Base-by-base conservation (phyloP, 768 basidiomycete species). In the Kwoniella botswanensis region DNA sequence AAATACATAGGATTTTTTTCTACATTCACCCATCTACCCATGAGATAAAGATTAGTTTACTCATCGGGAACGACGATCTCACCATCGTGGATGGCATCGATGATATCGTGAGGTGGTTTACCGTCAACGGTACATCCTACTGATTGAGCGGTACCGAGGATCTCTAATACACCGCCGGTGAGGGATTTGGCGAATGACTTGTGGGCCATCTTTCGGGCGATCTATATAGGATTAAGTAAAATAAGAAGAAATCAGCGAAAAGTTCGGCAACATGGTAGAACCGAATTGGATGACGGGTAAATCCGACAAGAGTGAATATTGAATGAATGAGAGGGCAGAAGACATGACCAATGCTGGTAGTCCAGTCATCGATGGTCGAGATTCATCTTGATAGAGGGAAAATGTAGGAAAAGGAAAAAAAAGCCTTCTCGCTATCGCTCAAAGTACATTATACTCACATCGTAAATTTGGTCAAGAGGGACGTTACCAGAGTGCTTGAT, bases 401-500 rank as follows among this genome's bases (percentile, higher is more conserved):
- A 35, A 35, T 35, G 7, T 43, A 26, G n/a, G 67, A 24, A 24
- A 4, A 42, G 50, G 11, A 13, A 21, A 62, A 22, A 53, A 50
- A 50, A 13, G 6, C 10, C 46, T 50, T 50, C 46, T 50, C 46
- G 46, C 46, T 50, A 13, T 5, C 12, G 18, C 29, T 64, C 61
- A 64, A 35, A 50, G 46, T 4, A 6, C 35, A 7, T 50, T 50
- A 13, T 9, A 78, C 81, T 79, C 77, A 82, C 82, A 68, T 94
- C 91, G 83, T 92, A 85, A 82, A 99, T 94, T 85, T 97, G 93
- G 81, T 96, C 94, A 67, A 98, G 87, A 67, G 94, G 82, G 75
- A 99, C 88, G 87, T 98, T 98, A 71, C 97, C 97, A 73, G 86
- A 86, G 88, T 98, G 97, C 86, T 98, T 98, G 87, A 99, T 97